Base-by-base conservation (phyloP, 139 green algal species). In the Volvox reticuliferus region DNA sequence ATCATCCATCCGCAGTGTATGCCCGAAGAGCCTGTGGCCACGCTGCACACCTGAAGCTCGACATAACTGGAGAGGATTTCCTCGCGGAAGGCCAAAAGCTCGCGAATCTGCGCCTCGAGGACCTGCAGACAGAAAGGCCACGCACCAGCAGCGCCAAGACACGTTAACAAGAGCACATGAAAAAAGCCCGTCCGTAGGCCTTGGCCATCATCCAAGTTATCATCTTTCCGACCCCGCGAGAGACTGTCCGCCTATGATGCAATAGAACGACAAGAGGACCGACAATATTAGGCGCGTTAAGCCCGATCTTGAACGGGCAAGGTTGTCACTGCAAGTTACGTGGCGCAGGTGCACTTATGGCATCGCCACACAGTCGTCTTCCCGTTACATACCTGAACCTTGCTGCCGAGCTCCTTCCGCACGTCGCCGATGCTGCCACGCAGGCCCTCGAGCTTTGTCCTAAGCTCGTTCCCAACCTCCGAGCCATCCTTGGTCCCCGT, bases 1-100 rank as follows among this genome's bases (percentile, higher is more conserved):
- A 55, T 9, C 44, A 55, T 55, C 5, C 5, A 55, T 55, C 9
- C 44, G 44, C 44, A 55, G 44, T 55, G 55, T 21, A 75, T 12
- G 24, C 12, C 67, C 28, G 2, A 79, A 79, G 28, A 79, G 37
- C 2, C 21, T 85, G 79, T 69, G 37, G 20, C 44, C 24, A 0
- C 12, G 19, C 79, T 33, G 16, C 69, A 22, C 69, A 89, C 84
- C 84, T 89, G 84, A 37, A 90, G 50, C 73, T 90, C 86, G 1
- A 90, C 73, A 63, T 35, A 90, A 20, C 50, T 84, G 3, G 86
- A 84, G 20, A 83, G 21, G 24, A 90, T 76, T 55, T 90, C 86
- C 73, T 90, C 86, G 30, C 86, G 86, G 86, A 90, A 90, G 9
- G 86, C 86, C 86, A 90, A 75, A 20, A 91, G 87, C 76, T 91